phyloP scores from a whole-genome alignment of 257 asterid genomes.

The Ocimum tenuiflorum region DNA sequence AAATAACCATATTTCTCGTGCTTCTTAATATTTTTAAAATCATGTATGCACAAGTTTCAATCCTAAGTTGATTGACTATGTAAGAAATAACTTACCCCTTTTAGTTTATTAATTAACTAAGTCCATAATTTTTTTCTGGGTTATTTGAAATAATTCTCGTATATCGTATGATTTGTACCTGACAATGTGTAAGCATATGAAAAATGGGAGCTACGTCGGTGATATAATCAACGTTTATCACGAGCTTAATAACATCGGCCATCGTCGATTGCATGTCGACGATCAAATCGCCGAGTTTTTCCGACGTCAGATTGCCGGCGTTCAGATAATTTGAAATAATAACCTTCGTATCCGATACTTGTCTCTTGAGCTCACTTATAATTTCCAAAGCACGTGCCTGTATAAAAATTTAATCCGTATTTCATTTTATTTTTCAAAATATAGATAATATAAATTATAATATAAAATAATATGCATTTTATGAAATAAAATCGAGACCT shows the following conservation, averaged over 20 bases:
- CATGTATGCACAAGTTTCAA: no score
- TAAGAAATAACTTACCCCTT: no score
- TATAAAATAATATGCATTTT: not conserved
- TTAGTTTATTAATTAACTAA: no score
- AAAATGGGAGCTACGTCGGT: slow-evolving; percentile 60
- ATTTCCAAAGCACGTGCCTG: slow-evolving; percentile 38
- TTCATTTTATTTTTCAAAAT: no score
- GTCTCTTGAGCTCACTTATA: slow-evolving; percentile 34
- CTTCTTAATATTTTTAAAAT: no score
- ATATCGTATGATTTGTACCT: slow-evolving; percentile 42
- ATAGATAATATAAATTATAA: no score
- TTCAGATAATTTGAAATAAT: slow-evolving; percentile 39
- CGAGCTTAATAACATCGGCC: slow-evolving; percentile 56
- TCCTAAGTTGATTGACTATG: no score
- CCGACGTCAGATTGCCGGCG: slow-evolving; percentile 27
- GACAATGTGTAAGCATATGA: slow-evolving; percentile 51
- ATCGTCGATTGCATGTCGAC: slow-evolving; percentile 38
- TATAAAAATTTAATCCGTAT: no score
- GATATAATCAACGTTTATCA: slow-evolving; percentile 45
- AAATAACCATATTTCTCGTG: no score
- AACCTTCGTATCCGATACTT: slow-evolving; percentile 35
- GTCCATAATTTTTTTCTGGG: no score
- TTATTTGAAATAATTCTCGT: no score
- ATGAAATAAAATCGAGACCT: slow-evolving; percentile 34
- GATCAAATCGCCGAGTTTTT: slow-evolving; percentile 38